A percentile compares a stretch with the other conserved stretches of the same genome.
Conservation (phyloP, 139 green algal genomes). For the Volvox africanus region DNA sequence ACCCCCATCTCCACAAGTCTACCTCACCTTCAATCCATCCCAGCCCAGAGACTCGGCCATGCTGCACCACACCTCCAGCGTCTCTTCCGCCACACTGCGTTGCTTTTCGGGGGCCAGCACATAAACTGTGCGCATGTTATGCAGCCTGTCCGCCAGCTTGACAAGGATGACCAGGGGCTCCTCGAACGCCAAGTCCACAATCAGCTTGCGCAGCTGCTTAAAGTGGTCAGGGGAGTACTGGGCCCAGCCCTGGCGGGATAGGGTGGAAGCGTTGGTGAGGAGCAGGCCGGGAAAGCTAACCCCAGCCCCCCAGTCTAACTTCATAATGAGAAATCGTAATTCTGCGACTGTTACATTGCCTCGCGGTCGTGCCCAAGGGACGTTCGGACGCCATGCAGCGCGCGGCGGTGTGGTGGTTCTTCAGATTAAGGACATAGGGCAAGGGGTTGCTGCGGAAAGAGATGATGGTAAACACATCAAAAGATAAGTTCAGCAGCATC, state of each 20-base stretch:
- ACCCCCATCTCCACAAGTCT: neutral
- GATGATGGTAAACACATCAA: too few relatives aligned
- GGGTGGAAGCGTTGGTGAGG: neutral
- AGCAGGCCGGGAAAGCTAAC: too few relatives aligned
- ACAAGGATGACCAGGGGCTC: constrained; percentile 92
- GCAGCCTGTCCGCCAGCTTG: constrained; percentile 96
- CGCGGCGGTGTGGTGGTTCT: too few relatives aligned
- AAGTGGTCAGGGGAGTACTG: constrained; percentile 61
- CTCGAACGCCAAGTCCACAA: constrained; percentile 64
- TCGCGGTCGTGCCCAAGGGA: too few relatives aligned
- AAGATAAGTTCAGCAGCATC: too few relatives aligned
- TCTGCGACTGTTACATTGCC: too few relatives aligned
- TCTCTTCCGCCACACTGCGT: constrained; percentile 87
- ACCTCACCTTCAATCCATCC: constrained; percentile 87
- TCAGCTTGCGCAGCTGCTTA: constrained; percentile 58
- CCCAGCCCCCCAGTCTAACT: too few relatives aligned
- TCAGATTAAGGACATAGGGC: too few relatives aligned
- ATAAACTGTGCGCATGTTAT: constrained; percentile 97
- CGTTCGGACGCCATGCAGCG: too few relatives aligned
- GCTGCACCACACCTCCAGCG: constrained; percentile 91
- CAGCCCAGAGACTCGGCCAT: constrained; percentile 94
- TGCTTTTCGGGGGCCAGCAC: constrained; percentile 83
- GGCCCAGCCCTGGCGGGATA: constrained; percentile 52
- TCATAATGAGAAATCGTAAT: too few relatives aligned
- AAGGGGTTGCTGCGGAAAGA: too few relatives aligned